Evolutionary conservation across 305 asterid species (phyloP).

Genomic region (Fraxinus latifolia): DNA sequence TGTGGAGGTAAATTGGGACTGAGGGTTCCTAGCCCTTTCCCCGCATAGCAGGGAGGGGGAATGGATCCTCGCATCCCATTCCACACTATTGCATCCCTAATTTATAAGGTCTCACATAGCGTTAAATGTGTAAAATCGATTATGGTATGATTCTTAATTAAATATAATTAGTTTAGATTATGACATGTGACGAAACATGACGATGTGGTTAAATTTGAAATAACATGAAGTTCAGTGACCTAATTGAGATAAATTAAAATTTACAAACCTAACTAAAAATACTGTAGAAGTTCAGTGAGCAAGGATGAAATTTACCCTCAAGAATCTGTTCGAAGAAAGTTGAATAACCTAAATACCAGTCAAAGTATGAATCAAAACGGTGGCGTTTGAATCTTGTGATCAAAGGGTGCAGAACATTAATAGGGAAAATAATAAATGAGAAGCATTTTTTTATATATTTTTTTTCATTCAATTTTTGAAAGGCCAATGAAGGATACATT

Average conservation of each 20-base stretch:
- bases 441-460: background rate
- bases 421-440: conserved; percentile 4
- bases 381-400: background rate
- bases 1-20: background rate
- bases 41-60: background rate
- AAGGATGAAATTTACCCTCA: background rate
- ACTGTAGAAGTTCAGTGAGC: background rate
- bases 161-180: background rate
- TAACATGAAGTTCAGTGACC: background rate
- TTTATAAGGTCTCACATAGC: background rate
- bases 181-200: background rate
- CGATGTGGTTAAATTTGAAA: background rate
- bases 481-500: no score
- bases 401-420: conserved; percentile 44
- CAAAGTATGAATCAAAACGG: background rate
- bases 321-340: background rate
- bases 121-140: background rate
- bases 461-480: no score
- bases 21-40: background rate
- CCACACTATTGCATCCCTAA: background rate
- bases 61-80: background rate
- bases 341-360: background rate
- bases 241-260: background rate
- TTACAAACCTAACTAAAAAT: background rate
- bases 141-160: background rate